Conservation (phyloP, 1,284 basidiomycete genomes). For the Trametes sp. region DNA sequence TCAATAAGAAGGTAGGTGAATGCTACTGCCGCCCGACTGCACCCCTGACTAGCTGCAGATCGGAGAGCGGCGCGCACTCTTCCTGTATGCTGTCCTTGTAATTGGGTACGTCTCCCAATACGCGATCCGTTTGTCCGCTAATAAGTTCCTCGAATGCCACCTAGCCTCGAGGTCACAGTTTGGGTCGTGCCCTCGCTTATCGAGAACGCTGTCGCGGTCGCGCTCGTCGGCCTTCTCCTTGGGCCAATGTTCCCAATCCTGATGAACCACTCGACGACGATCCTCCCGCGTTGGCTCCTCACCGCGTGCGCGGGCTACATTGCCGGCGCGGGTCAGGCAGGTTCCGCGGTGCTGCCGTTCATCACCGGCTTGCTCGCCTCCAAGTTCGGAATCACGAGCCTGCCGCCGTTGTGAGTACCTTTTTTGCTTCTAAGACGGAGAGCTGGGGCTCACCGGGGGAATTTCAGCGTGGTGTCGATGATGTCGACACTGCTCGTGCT, state of each 20-base stretch:
- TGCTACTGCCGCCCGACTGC: too few species aligned
- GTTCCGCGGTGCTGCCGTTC: constrained; percentile 71
- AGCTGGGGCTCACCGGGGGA: not conserved
- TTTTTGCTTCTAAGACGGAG: constrained; percentile 15
- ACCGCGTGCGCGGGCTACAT: constrained; percentile 74
- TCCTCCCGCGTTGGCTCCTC: constrained; percentile 69
- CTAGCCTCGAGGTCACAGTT: constrained; percentile 63
- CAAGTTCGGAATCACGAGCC: constrained; percentile 59
- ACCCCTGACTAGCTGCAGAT: too few species aligned
- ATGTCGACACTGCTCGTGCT: constrained; percentile 40
- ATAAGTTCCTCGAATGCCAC: not conserved
- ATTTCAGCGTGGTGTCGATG: constrained; percentile 30
- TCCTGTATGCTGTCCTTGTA: constrained; percentile 57
- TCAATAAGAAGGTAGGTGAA: constrained; percentile 57
- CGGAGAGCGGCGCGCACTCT: constrained; percentile 60
- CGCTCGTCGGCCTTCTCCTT: constrained; percentile 55
- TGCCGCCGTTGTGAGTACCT: constrained; percentile 63
- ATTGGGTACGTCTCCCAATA: constrained; percentile 52
- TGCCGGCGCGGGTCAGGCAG: constrained; percentile 68
- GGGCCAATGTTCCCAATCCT: constrained; percentile 46
- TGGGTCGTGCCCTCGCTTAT: constrained; percentile 70
- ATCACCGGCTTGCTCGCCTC: constrained; percentile 62
- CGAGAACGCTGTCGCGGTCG: constrained; percentile 65
- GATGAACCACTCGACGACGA: constrained; percentile 62
- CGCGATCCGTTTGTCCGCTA: not conserved